These are phyloP conservation scores for Nicotiana undulata DNA, from an alignment of 257 asterid species.

Conservation along the genomic window DNA sequence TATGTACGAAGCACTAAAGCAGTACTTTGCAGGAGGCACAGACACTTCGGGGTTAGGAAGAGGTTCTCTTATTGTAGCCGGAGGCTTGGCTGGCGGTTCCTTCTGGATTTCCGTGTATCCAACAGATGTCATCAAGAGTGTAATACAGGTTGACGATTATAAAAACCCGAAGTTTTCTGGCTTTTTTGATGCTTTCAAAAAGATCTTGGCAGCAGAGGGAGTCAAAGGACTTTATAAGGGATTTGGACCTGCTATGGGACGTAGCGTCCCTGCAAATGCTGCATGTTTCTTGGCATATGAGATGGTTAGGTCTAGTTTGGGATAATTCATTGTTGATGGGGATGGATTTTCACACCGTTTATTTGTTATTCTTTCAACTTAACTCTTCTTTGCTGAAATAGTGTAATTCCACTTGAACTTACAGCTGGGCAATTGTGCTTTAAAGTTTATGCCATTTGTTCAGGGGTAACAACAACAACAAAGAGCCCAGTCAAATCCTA, in stretches of 20 bases:
- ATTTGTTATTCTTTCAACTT: not conserved
- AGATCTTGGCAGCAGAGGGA: slow-evolving; percentile 64
- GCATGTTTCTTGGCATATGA: slow-evolving; percentile 14
- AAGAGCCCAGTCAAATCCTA: too few species aligned
- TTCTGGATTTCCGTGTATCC: slow-evolving; percentile 73
- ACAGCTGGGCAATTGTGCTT: not conserved
- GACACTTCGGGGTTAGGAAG: slow-evolving; percentile 64
- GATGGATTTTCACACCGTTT: not conserved
- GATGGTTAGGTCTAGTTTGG: slow-evolving; percentile 4
- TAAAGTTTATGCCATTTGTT: not conserved
- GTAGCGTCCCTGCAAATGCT: slow-evolving; percentile 11
- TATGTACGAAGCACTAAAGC: slow-evolving; percentile 66
- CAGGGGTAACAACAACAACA: not conserved
- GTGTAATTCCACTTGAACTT: not conserved
- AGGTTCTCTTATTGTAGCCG: slow-evolving; percentile 59
- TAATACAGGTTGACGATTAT: slow-evolving; percentile 70
- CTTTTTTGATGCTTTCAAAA: slow-evolving; percentile 53
- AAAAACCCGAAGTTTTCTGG: slow-evolving; percentile 70
- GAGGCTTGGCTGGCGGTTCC: slow-evolving; percentile 73
- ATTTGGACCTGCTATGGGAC: slow-evolving; percentile 58
- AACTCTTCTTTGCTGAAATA: not conserved
- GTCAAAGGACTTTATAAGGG: slow-evolving; percentile 80
- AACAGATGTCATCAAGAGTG: slow-evolving; percentile 75
- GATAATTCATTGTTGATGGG: not conserved
- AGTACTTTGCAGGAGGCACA: slow-evolving; percentile 55